Evolutionary conservation across 192 early-diverging fungal genomes (phyloP).

Genomic region (Endogone sp.): DNA sequence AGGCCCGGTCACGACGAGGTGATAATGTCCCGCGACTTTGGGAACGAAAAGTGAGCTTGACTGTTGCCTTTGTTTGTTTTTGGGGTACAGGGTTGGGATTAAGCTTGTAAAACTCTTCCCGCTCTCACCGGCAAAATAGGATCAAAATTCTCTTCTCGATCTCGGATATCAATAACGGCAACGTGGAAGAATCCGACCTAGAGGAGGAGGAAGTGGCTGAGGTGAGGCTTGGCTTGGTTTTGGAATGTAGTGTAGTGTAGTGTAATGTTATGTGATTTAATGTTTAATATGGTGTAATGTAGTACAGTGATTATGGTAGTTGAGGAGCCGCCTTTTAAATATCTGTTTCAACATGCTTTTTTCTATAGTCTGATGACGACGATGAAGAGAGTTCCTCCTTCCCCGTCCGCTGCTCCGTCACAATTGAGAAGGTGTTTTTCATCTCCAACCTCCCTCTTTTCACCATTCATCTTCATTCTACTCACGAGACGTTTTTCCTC

Average conservation of each 20-base stretch:
- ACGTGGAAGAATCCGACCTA: conserved; percentile 43
- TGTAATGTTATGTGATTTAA: too few species aligned
- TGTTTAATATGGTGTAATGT: too few species aligned
- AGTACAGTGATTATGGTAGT: too few species aligned
- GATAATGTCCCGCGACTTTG: conserved; percentile 75
- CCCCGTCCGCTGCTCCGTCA: conserved; percentile 75
- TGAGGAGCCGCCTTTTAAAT: too few species aligned
- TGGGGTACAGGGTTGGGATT: too few species aligned
- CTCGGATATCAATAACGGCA: conserved; percentile 78
- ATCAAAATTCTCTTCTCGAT: conserved; percentile 87
- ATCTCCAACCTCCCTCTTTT: too few species aligned
- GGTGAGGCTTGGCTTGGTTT: too few species aligned
- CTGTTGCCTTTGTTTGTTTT: too few species aligned
- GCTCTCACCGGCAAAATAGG: conserved; percentile 22
- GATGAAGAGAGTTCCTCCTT: conserved; percentile 57
- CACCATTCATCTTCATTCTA: neutral
- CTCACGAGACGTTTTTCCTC: neutral
- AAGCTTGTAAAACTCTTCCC: neutral
- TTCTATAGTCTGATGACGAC: conserved; percentile 49
- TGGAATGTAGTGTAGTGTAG: too few species aligned
- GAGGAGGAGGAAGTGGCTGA: conserved; percentile 55
- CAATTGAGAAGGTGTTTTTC: conserved; percentile 67
- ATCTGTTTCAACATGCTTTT: too few species aligned
- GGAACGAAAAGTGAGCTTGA: conserved; percentile 75
- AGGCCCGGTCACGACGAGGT: conserved; percentile 77